Percentiles rank a stretch among this genome's conserved stretches.
Conservation (phyloP, 345 rosid species). For the Syzygium grande region DNA sequence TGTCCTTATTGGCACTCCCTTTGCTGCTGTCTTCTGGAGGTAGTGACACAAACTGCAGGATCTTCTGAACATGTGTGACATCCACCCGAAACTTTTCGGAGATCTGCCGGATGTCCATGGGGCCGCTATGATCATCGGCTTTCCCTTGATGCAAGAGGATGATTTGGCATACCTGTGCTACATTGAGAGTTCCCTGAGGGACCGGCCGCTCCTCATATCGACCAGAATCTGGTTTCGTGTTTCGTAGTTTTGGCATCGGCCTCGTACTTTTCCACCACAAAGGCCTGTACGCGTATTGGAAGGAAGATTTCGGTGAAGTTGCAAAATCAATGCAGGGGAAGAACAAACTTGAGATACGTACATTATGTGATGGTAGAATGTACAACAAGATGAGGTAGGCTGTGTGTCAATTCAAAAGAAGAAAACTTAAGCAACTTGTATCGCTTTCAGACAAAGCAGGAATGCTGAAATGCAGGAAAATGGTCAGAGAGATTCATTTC, state of each 20-base stretch:
- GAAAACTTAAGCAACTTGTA: neutral
- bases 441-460: neutral
- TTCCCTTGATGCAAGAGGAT: slow-evolving; percentile 76
- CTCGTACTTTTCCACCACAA: slow-evolving; percentile 55
- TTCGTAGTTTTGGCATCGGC: slow-evolving; percentile 80
- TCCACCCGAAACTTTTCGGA: slow-evolving; percentile 61
- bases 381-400: neutral
- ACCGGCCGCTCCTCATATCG: slow-evolving; percentile 51
- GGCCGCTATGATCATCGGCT: slow-evolving; percentile 55
- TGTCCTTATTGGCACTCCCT: neutral
- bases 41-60: slow-evolving; percentile 51
- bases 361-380: neutral
- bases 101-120: slow-evolving; percentile 54
- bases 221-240: slow-evolving; percentile 47
- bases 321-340: neutral
- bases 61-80: slow-evolving; percentile 45
- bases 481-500: neutral
- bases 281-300: slow-evolving; percentile 37
- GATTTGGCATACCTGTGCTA: slow-evolving; percentile 66
- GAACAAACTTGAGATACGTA: neutral
- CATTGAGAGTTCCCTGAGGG: slow-evolving; percentile 65
- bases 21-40: slow-evolving; percentile 50
- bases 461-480: neutral
- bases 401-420: neutral
- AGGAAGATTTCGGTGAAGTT: neutral